Conservation (phyloP, 2,329 filamentous ascomycete species). For the Pseudocercospora fuligena region DNA sequence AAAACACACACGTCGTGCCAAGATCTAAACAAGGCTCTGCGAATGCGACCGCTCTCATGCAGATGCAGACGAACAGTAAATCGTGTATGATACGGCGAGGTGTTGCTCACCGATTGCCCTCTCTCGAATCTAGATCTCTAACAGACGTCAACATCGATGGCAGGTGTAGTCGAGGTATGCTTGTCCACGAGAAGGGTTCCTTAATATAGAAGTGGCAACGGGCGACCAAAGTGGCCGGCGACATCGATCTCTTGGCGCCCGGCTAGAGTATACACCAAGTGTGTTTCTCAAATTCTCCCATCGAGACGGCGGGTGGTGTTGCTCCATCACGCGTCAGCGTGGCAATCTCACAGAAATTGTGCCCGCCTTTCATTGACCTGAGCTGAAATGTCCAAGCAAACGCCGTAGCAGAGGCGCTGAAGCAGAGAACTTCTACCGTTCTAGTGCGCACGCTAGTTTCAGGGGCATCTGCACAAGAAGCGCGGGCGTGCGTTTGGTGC, state of each 20-base stretch:
- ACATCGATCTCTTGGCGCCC: background rate
- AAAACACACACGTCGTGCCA: background rate
- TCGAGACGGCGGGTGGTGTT: background rate
- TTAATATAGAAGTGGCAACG: constrained; percentile 1
- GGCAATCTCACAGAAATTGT: background rate
- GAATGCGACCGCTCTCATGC: background rate
- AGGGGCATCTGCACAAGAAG: background rate
- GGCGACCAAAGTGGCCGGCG: background rate
- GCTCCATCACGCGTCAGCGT: background rate
- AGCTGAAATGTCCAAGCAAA: background rate
- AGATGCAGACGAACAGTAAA: background rate
- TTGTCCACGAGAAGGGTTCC: background rate
- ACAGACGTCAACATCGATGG: background rate
- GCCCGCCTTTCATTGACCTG: background rate
- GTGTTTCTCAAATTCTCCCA: background rate
- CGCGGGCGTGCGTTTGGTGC: background rate
- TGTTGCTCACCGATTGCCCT: background rate
- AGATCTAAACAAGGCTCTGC: background rate
- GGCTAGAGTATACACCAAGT: background rate
- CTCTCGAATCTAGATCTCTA: background rate
- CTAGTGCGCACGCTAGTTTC: background rate
- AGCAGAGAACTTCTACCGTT: background rate
- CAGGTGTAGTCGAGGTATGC: constrained; percentile 4
- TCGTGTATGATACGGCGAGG: background rate
- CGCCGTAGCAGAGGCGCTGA: background rate